Evolutionary conservation across 106 monocot genomes (phyloP), one percentile per base, ranked within the genome.

Genomic region (Platanthera guangdongensis): DNA sequence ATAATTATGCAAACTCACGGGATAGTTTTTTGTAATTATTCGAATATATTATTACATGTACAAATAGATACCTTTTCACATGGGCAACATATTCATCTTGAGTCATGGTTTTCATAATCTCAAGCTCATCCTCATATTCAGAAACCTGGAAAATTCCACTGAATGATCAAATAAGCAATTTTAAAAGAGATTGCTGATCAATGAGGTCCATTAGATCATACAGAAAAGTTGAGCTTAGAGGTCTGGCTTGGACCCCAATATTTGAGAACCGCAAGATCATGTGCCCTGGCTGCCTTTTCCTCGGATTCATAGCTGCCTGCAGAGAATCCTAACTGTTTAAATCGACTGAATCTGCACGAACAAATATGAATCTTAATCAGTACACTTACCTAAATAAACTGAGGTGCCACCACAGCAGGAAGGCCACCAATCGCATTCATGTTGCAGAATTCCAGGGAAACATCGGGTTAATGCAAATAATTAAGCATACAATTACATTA

Each of bases 181-280:
- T 50, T 51, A 72, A 1, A 72, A 48, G 18, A 72, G 51, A 45
- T 12, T 18, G 4, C 19, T 72, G 6, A 60, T 4, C 12, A 60
- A 50, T 9, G 47, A 76, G 57, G 48, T 54, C 19, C 49, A 30
- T 47, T 8, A 50, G 60, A 77, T 76, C 80, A 68, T 73, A 90
- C 90, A n/a, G 82, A 68, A 71, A 90, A 90, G 53, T 90, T 90
- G 3, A 90, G 82, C 72, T 90, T 90, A 18, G 85, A 54, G 21
- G 65, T 80, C 47, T 87, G 80, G 52, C 78, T 77, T 70, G 82
- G 78, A 46, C 89, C 89, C 80, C 84, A 90, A 76, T 84, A 90
- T 78, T 84, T 90, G 50, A 90, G 84, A 80, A 82, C 89, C 72
- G 89, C 89, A 80, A 86, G 86, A 63, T 90, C 89, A 78, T 90